Percentiles rank a stretch among this genome's conserved stretches.
Conservation (phyloP, 495 filamentous ascomycete species). For the Durotheca rogersii region DNA sequence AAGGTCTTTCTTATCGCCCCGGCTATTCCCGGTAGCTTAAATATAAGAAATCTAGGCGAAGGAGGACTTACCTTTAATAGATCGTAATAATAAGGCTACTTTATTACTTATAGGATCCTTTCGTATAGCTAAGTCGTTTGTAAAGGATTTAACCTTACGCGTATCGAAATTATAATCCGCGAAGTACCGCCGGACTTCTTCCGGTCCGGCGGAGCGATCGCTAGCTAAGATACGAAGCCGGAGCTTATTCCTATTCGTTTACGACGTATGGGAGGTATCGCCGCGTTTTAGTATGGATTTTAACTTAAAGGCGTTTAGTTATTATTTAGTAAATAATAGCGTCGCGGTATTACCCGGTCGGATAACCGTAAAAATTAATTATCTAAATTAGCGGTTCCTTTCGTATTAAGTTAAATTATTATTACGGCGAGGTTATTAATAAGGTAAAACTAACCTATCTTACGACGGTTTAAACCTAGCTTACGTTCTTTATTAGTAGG, state of each 20-base stretch:
- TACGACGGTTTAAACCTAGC: conserved; percentile 58
- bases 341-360: conserved; percentile 63
- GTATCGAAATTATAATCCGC: conserved; percentile 62
- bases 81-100: conserved; percentile 68
- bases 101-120: conserved; percentile 61
- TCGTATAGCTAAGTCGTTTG: conserved; percentile 62
- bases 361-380: conserved; percentile 72
- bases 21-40: too few species aligned
- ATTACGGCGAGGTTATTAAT: conserved; percentile 59
- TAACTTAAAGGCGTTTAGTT: conserved; percentile 70
- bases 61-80: conserved; percentile 60
- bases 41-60: conserved; percentile 51
- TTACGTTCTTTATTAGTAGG: conserved; percentile 56
- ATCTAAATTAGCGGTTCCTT: conserved; percentile 70
- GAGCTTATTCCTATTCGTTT: conserved; percentile 67
- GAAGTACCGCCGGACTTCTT: conserved; percentile 35
- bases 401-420: conserved; percentile 72
- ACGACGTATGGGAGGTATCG: conserved; percentile 62
- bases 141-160: conserved; percentile 65
- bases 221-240: conserved; percentile 55
- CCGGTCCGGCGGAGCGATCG: conserved; percentile 31
- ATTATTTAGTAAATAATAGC: conserved; percentile 64
- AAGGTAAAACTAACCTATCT: conserved; percentile 55
- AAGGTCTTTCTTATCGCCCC: not conserved
- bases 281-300: conserved; percentile 64